These are phyloP conservation scores for Chrysoporthe cubensis DNA, from an alignment of 2,329 filamentous ascomycete species.

Conservation along the genomic window DNA sequence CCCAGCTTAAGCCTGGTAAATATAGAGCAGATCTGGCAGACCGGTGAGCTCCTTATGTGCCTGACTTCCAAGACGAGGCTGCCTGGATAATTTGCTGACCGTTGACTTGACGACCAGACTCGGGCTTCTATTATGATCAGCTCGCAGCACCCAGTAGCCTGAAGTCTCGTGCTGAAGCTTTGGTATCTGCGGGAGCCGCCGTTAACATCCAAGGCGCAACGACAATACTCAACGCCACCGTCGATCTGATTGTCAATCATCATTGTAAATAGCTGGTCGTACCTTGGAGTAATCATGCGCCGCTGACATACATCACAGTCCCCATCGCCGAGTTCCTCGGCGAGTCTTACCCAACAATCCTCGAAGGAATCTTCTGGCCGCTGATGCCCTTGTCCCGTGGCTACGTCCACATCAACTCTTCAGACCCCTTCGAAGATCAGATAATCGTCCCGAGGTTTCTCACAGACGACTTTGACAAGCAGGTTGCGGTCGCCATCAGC, in stretches of 20 bases:
- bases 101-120: not conserved
- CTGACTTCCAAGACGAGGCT: not conserved
- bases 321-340: constrained; percentile 31
- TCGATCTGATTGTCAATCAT: constrained; percentile 30
- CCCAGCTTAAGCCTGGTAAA: constrained; percentile 33
- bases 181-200: constrained; percentile 32
- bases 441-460: constrained; percentile 32
- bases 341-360: constrained; percentile 23
- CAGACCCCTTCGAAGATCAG: constrained; percentile 30
- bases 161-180: constrained; percentile 27
- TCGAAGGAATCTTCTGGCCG: constrained; percentile 33
- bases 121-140: not conserved
- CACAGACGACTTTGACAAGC: constrained; percentile 32
- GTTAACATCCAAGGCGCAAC: constrained; percentile 31
- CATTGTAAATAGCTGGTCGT: constrained; percentile 11
- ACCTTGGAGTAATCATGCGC: accelerated
- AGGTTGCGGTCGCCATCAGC: constrained; percentile 30
- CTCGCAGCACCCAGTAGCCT: constrained; percentile 7
- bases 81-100: not conserved
- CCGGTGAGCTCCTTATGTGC: not conserved
- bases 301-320: constrained; percentile 23
- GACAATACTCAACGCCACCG: constrained; percentile 31
- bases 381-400: constrained; percentile 33
- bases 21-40: constrained; percentile 31
- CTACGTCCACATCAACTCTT: constrained; percentile 32